These are phyloP conservation scores for Mycena crocata DNA, from an alignment of 768 basidiomycete genomes.

Conservation along the genomic window DNA sequence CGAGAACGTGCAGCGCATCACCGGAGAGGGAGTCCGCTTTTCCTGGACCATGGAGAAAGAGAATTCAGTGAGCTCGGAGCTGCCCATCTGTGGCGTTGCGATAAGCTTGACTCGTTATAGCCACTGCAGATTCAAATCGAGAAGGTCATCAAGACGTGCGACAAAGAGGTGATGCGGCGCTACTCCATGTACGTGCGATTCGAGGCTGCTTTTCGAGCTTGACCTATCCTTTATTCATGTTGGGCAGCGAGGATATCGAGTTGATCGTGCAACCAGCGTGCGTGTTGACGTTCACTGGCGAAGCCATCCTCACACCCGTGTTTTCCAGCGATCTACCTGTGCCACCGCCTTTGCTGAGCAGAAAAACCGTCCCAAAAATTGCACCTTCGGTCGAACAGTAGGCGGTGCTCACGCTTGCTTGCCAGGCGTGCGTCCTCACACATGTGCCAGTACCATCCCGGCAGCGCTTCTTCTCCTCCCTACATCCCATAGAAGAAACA, in stretches of 20 bases:
- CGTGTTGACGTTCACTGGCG: background rate
- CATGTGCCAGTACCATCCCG: background rate
- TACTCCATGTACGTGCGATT: constrained; percentile 6
- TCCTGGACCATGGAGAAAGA: constrained; percentile 15
- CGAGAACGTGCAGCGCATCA: constrained; percentile 4
- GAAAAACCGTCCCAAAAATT: too few species aligned
- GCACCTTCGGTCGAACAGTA: too few species aligned
- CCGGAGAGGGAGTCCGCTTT: background rate
- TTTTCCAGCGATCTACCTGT: background rate
- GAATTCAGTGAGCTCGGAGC: constrained; percentile 17
- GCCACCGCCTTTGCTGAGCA: too few species aligned
- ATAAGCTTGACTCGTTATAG: too few species aligned
- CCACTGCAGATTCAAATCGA: background rate
- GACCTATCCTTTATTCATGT: background rate
- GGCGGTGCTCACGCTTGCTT: too few species aligned
- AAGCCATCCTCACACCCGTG: background rate
- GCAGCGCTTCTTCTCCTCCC: constrained; percentile 7
- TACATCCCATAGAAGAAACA: background rate
- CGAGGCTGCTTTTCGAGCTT: background rate
- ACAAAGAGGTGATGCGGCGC: background rate
- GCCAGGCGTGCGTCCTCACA: too few species aligned
- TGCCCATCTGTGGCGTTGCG: too few species aligned
- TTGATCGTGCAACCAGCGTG: constrained; percentile 6
- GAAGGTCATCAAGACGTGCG: background rate
- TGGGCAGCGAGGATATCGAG: background rate